Percentiles rank a stretch among this genome's conserved stretches.
phyloP scores from a whole-genome alignment of 1,284 basidiomycete genomes.

The Rhodotorula sp. region DNA sequence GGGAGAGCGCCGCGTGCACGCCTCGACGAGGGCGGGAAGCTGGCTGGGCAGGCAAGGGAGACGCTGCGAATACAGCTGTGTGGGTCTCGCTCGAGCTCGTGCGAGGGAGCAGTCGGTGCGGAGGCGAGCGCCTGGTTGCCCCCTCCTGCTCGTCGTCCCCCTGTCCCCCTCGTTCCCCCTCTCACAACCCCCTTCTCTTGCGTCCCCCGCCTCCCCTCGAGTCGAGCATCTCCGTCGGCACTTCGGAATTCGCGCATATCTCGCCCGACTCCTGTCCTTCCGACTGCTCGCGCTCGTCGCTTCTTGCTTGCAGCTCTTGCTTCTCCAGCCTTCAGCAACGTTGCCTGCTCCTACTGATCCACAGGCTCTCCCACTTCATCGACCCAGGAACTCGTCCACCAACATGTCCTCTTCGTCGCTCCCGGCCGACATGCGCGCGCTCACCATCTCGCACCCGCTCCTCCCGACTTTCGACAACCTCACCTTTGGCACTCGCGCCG shows the following conservation, averaged over 20 bases:
- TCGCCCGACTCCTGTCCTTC: background rate
- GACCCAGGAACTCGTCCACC: background rate
- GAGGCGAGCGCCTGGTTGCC: no score
- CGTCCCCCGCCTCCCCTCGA: no score
- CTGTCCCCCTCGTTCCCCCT: no score
- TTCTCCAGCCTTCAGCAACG: no score
- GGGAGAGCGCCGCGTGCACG: background rate
- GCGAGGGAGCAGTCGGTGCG: no score
- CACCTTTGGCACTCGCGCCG: conserved; percentile 4
- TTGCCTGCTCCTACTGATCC: background rate
- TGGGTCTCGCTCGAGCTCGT: no score
- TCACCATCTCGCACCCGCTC: conserved; percentile 27
- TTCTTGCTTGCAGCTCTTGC: background rate
- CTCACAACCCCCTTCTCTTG: no score
- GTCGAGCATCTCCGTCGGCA: background rate
- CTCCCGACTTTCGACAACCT: conserved; percentile 19
- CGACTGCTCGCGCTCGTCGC: background rate
- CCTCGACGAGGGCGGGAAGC: background rate
- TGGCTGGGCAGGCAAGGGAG: background rate
- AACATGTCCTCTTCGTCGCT: background rate
- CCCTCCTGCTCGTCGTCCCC: no score
- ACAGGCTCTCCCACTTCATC: background rate
- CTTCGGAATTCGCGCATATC: background rate
- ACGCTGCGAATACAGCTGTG: no score
- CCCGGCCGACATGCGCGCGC: conserved; percentile 12